Percentiles rank a stretch among this genome's conserved stretches.
These are phyloP conservation scores for Suhomyces pyralidae DNA, from an alignment of 805 yeast species.

Conservation along the genomic window DNA sequence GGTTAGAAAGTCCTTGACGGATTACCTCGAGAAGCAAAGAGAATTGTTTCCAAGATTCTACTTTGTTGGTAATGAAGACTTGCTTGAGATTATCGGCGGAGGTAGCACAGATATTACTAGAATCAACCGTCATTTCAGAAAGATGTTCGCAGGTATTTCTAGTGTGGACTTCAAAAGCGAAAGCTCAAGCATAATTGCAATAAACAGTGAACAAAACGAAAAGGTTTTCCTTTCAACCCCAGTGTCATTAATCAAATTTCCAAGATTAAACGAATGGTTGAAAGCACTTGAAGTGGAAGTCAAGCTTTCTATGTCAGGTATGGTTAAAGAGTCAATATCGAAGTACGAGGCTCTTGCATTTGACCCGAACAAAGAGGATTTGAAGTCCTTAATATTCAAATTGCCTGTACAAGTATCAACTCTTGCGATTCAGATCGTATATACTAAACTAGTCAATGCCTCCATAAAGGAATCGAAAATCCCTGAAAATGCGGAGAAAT, in stretches of 20 bases:
- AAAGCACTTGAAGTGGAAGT: slow-evolving; percentile 53
- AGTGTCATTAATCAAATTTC: slow-evolving; percentile 40
- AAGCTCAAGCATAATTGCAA: slow-evolving; percentile 37
- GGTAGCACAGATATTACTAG: slow-evolving; percentile 43
- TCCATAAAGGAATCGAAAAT: slow-evolving; percentile 11
- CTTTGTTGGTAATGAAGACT: slow-evolving; percentile 87
- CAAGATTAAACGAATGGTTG: slow-evolving; percentile 62
- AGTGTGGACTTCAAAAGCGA: slow-evolving; percentile 36
- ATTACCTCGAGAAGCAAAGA: slow-evolving; percentile 78
- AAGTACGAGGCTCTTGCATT: slow-evolving; percentile 2
- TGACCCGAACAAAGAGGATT: neutral
- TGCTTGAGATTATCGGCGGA: slow-evolving; percentile 84
- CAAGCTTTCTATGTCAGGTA: slow-evolving; percentile 44
- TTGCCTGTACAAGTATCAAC: slow-evolving; percentile 57
- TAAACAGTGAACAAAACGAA: slow-evolving; percentile 70
- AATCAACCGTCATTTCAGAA: slow-evolving; percentile 60
- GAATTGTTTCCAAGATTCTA: slow-evolving; percentile 75
- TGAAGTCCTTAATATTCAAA: slow-evolving; percentile 30
- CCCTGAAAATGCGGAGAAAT: slow-evolving; percentile 2
- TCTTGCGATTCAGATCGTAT: slow-evolving; percentile 53
- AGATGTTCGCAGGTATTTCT: slow-evolving; percentile 68
- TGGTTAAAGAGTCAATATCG: slow-evolving; percentile 28
- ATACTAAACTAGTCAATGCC: slow-evolving; percentile 48
- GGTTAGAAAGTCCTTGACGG: slow-evolving; percentile 64
- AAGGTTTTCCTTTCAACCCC: slow-evolving; percentile 38